phyloP scores from a whole-genome alignment of 306 rosid species.

The Hylodesmum podocarpum region DNA sequence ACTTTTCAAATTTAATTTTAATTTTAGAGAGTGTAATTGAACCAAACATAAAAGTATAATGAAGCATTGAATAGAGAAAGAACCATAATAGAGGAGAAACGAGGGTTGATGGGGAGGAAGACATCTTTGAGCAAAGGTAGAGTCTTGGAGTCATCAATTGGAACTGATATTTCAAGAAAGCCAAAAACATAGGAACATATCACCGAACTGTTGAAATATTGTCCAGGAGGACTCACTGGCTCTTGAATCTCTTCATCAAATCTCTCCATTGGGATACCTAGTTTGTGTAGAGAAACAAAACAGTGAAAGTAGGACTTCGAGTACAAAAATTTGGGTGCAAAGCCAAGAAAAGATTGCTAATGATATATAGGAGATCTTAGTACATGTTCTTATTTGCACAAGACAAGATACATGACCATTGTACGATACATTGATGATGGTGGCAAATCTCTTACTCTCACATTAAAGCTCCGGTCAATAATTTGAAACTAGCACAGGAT shows the following conservation, averaged over 20 bases:
- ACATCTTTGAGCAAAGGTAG: constrained; percentile 29
- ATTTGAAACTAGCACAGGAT: neutral
- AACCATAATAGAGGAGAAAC: constrained; percentile 64
- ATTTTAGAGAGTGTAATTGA: too few relatives aligned
- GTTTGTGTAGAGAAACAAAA: neutral
- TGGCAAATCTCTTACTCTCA: neutral
- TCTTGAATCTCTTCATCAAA: constrained; percentile 28
- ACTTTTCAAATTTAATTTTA: too few relatives aligned
- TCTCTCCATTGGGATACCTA: neutral
- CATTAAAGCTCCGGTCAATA: neutral
- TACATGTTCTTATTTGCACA: too few relatives aligned
- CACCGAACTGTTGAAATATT: constrained; percentile 45
- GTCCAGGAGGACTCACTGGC: constrained; percentile 65
- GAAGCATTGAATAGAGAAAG: constrained; percentile 3
- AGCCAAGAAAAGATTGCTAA: neutral
- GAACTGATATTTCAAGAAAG: constrained; percentile 47
- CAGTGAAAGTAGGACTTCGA: neutral
- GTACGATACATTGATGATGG: neutral
- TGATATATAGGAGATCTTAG: neutral
- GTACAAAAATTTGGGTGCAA: neutral
- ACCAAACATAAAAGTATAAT: neutral
- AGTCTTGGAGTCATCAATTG: constrained; percentile 28
- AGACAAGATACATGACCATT: neutral
- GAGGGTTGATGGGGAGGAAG: constrained; percentile 58
- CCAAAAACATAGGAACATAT: constrained; percentile 41